These are phyloP conservation scores for Clathrus columnatus DNA, from an alignment of 768 basidiomycete genomes.

Conservation along the genomic window DNA sequence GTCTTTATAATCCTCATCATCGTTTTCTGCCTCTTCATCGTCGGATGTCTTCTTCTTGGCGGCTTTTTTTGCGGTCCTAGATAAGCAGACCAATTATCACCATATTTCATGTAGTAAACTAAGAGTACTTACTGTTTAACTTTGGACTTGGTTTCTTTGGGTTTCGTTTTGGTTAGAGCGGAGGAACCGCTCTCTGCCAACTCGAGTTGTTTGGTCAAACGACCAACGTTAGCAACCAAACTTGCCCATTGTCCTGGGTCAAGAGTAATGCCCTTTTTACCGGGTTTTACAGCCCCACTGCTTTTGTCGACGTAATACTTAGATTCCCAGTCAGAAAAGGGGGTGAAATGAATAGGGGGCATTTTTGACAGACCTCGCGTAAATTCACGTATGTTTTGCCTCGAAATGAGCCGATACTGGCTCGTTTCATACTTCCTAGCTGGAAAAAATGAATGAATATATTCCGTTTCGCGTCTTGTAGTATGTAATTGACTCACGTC, in stretches of 20 bases:
- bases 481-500: neutral
- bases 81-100: too few species aligned
- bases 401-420: conserved; percentile 1
- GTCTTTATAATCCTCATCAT: conserved; percentile 2
- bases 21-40: neutral
- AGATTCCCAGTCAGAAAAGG: neutral
- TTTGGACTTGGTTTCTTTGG: conserved; percentile 1
- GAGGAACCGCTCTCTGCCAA: neutral
- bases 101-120: too few species aligned
- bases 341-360: too few species aligned
- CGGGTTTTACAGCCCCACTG: conserved; percentile 4
- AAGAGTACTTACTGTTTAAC: neutral
- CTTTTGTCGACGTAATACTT: conserved; percentile 7
- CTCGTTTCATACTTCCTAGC: conserved; percentile 8
- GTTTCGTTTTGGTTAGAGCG: neutral
- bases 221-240: neutral
- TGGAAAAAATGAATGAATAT: neutral
- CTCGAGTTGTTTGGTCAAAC: neutral
- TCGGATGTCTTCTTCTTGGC: conserved; percentile 3
- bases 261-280: conserved; percentile 9
- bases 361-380: neutral
- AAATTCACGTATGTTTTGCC: conserved; percentile 1
- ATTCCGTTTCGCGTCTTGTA: neutral
- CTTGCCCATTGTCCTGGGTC: conserved; percentile 3
- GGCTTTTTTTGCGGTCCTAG: conserved; percentile 4